Base-by-base conservation (phyloP, 371 early-diverging fungal species). In the Polyrhizophydium stewartii region DNA sequence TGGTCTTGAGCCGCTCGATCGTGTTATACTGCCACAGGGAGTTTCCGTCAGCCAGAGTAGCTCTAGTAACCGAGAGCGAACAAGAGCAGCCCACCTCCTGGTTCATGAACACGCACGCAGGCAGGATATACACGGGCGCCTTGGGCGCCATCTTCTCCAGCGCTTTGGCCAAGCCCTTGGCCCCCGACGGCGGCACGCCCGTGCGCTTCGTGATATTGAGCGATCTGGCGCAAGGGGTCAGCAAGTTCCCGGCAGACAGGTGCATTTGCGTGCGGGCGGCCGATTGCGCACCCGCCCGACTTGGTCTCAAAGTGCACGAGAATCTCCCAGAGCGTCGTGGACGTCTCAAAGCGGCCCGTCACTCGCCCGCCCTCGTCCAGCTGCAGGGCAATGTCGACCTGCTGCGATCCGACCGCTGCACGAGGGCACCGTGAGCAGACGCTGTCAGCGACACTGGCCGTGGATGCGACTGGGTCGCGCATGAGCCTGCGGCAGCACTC, bases 311-410 rank as follows among this genome's bases (percentile, higher is more conserved):
- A 78, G 56, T 64, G 30, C 28, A 32, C 19, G 30, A 86, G 61
- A 9, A 86, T 61, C 21, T 72, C 70, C 86, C 86, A 86, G 30
- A 87, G 72, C 37, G 76, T 69, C 24, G 60, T 60, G 5, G 65
- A 25, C 12, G 67, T 56, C 3, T 67, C 55, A 58, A 79, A 82
- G 43, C 75, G 73, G 51, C 58, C 76, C 9, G 77, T 70, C 10
- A 82, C 53, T 24, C 87, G 71, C 9, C 68, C 72, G 17, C 76
- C 72, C 24, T 79, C 82, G 9, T 78, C 76, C 3, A 82, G 61
- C 64, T 87, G 86, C 21, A 87, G 67, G 0, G 85, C 86, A n/a
- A 87, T 72, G 47, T 62, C 65, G 24, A 82, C 74, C 0, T 43
- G 7, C 40, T 25, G 50, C 27, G 58, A 13, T 53, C 53, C 63